Evolutionary conservation across 805 yeast species (phyloP).

Genomic region (Candida sithepensis): DNA sequence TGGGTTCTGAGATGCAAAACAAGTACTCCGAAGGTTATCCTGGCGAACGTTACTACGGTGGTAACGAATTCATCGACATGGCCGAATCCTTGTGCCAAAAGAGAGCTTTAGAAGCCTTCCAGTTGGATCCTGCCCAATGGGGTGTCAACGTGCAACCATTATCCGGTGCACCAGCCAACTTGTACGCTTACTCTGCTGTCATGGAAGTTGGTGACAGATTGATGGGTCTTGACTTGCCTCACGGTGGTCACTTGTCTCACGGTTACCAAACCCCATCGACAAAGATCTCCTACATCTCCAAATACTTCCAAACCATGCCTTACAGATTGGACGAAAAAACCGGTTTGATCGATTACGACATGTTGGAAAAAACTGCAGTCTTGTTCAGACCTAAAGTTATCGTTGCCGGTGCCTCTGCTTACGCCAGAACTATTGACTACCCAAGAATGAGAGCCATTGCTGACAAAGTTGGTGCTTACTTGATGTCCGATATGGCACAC

Average conservation of each 20-base stretch:
- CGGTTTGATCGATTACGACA: conserved; percentile 94
- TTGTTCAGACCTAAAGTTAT: conserved; percentile 94
- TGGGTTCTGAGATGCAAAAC: conserved; percentile 97
- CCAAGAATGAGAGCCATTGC: conserved; percentile 95
- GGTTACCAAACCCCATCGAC: conserved; percentile 95
- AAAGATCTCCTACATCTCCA: conserved; percentile 93
- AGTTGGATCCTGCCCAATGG: conserved; percentile 79
- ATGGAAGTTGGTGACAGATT: conserved; percentile 94
- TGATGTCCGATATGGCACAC: conserved; percentile 97
- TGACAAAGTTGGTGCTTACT: conserved; percentile 94
- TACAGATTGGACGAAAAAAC: conserved; percentile 90
- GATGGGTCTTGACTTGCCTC: conserved; percentile 98
- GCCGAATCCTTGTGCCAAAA: conserved; percentile 90
- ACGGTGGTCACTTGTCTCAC: conserved; percentile 98
- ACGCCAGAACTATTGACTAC: conserved; percentile 95
- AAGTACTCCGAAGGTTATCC: conserved; percentile 99
- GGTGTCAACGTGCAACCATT: conserved; percentile 97
- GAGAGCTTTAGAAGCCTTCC: conserved; percentile 90
- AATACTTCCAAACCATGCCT: conserved; percentile 98
- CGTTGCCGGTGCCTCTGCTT: conserved; percentile 98
- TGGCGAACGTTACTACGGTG: conserved; percentile 98
- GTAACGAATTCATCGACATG: conserved; percentile 94
- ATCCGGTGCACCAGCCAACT: conserved; percentile 97
- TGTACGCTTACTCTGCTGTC: conserved; percentile 93
- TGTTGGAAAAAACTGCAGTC: conserved; percentile 84